phyloP scores from a whole-genome alignment of 1,284 basidiomycete genomes.

The Leccinum angustisporum region DNA sequence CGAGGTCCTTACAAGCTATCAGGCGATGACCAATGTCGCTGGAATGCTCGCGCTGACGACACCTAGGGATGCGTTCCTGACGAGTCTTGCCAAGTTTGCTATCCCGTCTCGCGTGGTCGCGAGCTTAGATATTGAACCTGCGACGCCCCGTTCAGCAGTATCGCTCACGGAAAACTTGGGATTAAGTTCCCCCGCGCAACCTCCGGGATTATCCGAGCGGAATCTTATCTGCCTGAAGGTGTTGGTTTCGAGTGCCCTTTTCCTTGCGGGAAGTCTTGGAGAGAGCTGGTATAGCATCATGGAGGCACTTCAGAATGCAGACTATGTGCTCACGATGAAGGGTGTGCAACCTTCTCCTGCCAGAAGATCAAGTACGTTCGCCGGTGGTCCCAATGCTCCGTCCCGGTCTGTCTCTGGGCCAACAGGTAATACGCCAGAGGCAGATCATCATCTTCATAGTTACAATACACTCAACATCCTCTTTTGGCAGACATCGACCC shows the following conservation, averaged over 20 bases:
- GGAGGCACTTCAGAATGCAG: conserved; percentile 89
- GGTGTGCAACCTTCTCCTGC: conserved; percentile 35
- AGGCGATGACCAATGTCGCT: conserved; percentile 84
- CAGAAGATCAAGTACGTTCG: conserved; percentile 39
- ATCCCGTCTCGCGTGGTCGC: conserved; percentile 88
- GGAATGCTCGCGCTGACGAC: conserved; percentile 86
- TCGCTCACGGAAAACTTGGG: conserved; percentile 76
- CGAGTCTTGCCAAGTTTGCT: conserved; percentile 82
- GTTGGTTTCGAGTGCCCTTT: conserved; percentile 75
- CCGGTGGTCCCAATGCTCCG: conserved; percentile 30
- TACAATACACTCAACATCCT: conserved; percentile 46
- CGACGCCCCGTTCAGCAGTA: conserved; percentile 60
- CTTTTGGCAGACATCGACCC: conserved; percentile 73
- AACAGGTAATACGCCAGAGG: conserved; percentile 14
- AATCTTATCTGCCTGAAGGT: conserved; percentile 91
- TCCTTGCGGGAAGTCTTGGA: conserved; percentile 82
- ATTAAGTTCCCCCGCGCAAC: conserved; percentile 43
- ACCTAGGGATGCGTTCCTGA: conserved; percentile 92
- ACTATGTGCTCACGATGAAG: conserved; percentile 78
- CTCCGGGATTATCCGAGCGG: conserved; percentile 80
- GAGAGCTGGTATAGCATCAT: conserved; percentile 90
- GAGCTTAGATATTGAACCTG: conserved; percentile 70
- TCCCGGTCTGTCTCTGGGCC: conserved; percentile 41
- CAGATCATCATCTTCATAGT: conserved; percentile 16
- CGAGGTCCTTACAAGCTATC: conserved; percentile 78